A percentile compares a stretch with the other conserved stretches of the same genome.
These are phyloP conservation scores for Venturia carpophila DNA, from an alignment of 2,329 filamentous ascomycete genomes.

Conservation along the genomic window DNA sequence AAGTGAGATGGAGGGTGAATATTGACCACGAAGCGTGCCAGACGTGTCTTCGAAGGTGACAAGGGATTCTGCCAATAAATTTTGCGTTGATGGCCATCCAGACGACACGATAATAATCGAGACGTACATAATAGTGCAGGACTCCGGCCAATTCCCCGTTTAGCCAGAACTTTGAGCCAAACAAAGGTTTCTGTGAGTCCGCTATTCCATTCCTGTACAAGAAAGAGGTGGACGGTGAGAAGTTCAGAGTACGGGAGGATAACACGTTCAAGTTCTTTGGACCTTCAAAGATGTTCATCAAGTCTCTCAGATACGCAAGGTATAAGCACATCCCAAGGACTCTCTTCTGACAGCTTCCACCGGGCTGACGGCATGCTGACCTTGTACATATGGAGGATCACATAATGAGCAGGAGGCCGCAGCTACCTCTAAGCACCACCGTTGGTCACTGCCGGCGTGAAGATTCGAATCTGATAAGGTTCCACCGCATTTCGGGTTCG, in stretches of 20 bases:
- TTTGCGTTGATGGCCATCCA: background rate
- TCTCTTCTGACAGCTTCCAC: too few relatives aligned
- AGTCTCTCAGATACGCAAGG: too few relatives aligned
- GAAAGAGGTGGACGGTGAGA: too few relatives aligned
- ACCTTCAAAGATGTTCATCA: too few relatives aligned
- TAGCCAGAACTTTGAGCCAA: slow-evolving; percentile 27
- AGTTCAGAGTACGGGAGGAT: too few relatives aligned
- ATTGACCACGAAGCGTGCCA: slow-evolving; percentile 41
- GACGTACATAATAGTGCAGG: slow-evolving; percentile 26
- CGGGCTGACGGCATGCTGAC: too few relatives aligned
- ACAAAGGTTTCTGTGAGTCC: background rate
- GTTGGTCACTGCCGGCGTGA: background rate
- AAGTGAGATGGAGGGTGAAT: slow-evolving; percentile 43
- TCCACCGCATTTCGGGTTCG: background rate
- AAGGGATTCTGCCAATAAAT: slow-evolving; percentile 33
- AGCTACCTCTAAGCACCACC: background rate
- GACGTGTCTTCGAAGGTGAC: slow-evolving; percentile 35
- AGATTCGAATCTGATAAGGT: background rate
- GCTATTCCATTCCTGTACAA: too few relatives aligned
- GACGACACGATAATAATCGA: background rate
- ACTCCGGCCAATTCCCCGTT: slow-evolving; percentile 25
- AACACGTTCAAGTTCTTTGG: background rate
- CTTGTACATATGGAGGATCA: too few relatives aligned
- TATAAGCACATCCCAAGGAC: too few relatives aligned
- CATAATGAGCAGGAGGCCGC: background rate